These are phyloP conservation scores for Melocanna baccifera DNA, from an alignment of 176 grass and related monocot species.

Conservation along the genomic window DNA sequence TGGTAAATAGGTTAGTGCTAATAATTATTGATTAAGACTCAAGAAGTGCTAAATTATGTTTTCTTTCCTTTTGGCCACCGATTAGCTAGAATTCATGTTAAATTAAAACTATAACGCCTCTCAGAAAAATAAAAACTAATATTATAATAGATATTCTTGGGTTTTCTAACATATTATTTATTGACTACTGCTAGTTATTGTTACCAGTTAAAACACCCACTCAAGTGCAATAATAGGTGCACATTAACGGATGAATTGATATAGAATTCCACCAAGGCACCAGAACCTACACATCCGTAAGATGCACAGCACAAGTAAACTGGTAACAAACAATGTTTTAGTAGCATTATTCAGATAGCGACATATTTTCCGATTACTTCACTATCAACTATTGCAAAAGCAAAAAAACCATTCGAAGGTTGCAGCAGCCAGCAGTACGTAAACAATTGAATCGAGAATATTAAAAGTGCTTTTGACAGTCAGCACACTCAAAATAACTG, in stretches of 20 bases:
- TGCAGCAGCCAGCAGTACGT: not conserved
- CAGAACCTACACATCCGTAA: not conserved
- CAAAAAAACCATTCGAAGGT: not conserved
- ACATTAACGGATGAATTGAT: not conserved
- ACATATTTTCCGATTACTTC: not conserved
- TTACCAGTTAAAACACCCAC: not conserved
- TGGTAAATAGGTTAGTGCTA: not conserved
- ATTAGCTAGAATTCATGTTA: not conserved
- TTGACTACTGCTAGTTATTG: not conserved
- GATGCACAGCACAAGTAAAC: not conserved
- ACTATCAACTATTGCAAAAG: not conserved
- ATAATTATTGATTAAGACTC: not conserved
- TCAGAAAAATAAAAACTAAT: not conserved
- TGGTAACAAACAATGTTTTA: not conserved
- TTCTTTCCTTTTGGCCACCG: not conserved
- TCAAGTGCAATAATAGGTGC: not conserved
- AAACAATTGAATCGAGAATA: not conserved
- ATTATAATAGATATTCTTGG: not conserved
- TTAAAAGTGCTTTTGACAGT: not conserved
- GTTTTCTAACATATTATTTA: not conserved
- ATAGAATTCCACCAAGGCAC: not conserved
- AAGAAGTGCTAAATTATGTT: not conserved
- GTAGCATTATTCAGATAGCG: not conserved
- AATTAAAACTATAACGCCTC: not conserved
- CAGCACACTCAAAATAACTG: not conserved